A percentile compares a stretch with the other conserved stretches of the same genome.
phyloP scores from a whole-genome alignment of 176 grass and related monocot species.

The Microstegium vimineum region DNA sequence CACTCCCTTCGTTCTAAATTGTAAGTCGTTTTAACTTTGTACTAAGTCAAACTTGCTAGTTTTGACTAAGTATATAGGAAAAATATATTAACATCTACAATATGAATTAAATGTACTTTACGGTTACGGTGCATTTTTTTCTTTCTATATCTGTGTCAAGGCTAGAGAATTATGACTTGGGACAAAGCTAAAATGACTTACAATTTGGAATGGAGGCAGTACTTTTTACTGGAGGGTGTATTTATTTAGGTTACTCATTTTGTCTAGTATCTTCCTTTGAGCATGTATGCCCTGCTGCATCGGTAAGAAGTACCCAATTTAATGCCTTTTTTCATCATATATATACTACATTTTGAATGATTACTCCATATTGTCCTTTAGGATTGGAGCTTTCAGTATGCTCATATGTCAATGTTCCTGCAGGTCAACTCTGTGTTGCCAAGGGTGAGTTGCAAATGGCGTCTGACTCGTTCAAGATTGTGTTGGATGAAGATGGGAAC shows the following conservation, averaged over 20 bases:
- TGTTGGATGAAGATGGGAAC: conserved; percentile 69
- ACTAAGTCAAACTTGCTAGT: not conserved
- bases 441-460: conserved; percentile 84
- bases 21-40: not conserved
- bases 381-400: conserved; percentile 19
- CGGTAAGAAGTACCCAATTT: not conserved
- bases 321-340: conserved; percentile 11
- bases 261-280: not conserved
- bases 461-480: conserved; percentile 80
- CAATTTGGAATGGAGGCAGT: not conserved
- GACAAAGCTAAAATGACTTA: not conserved
- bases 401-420: conserved; percentile 16
- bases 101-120: not conserved
- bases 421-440: conserved; percentile 90
- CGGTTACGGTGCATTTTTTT: not conserved
- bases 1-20: not conserved
- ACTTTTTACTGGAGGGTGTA: not conserved
- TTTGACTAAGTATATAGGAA: not conserved
- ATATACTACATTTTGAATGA: not conserved
- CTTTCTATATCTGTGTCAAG: not conserved
- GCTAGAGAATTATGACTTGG: not conserved
- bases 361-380: not conserved
- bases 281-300: not conserved
- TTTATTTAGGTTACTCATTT: not conserved
- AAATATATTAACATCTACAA: not conserved